Base-by-base conservation (phyloP, 2,329 filamentous ascomycete species). In the Colletotrichum kahawae region DNA sequence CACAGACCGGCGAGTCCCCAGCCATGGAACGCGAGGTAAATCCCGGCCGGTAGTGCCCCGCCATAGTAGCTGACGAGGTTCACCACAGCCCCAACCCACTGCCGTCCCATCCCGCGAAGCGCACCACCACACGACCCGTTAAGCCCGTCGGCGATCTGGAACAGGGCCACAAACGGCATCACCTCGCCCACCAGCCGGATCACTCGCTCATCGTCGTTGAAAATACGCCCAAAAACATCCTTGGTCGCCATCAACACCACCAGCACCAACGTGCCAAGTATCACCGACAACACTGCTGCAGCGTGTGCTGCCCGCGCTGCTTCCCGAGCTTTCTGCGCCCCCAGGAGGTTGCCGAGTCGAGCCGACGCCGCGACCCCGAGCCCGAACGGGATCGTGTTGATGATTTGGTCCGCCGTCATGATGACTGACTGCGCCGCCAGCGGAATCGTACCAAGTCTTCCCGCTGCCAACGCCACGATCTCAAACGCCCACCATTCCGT, bases 401-500 rank as follows among this genome's bases (percentile, higher is more conserved):
- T 92, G 71, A 96, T 91, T 81, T 96, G 94, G 82, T 97, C 95
- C 0, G 94, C 92, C 0, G 95, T 97, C 95, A 97, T 97, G 82
- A 98, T 95, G 27, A 97, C 94, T 63, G 92, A 94, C 83, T 98
- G 95, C 0, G 95, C 94, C 1, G 95, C 95, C 1, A 98, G 88
- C 0, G 95, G 90, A 38, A 95, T 90, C 0, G 94, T 96, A 5
- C 95, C 95, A 0, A 98, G 89, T 43, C 93, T 90, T 1, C 95
- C 95, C 7, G 95, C 95, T 3, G 94, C 94, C 1, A 97, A 89
- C 1, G 95, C 95, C 2, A 97, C 95, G 78, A 97, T 96, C 84
- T 97, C 95, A 79, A 98, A 98, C 0, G 95, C 95, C 95, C 95
- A 97, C 95, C 95, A 98, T 84, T 98, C 95, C 0, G 95, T 97